These are phyloP conservation scores for Penicillium sp. DNA, from an alignment of 2,329 filamentous ascomycete genomes.

Conservation along the genomic window DNA sequence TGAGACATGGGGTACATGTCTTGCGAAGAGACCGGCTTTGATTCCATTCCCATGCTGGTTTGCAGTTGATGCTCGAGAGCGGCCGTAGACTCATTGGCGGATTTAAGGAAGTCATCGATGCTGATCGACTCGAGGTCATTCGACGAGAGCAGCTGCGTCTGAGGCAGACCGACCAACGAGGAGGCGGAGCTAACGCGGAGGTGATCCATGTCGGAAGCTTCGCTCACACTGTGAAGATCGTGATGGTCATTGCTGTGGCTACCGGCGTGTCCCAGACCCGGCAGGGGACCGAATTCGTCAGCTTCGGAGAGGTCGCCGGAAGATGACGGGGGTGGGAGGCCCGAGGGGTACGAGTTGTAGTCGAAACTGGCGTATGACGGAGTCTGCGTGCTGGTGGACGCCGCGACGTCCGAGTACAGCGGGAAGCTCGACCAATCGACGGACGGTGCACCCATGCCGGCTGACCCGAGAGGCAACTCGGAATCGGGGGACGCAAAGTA, in stretches of 20 bases:
- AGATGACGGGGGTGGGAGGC: slow-evolving; percentile 42
- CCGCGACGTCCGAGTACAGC: slow-evolving; percentile 36
- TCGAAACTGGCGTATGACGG: slow-evolving; percentile 46
- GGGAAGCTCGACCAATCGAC: slow-evolving; percentile 49
- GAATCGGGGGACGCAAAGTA: slow-evolving; percentile 44
- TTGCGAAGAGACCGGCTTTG: slow-evolving; percentile 29
- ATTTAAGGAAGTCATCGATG: slow-evolving; percentile 44
- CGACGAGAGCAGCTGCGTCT: slow-evolving; percentile 39
- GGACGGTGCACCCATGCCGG: slow-evolving; percentile 39
- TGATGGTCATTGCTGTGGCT: slow-evolving; percentile 28
- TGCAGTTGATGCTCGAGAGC: slow-evolving; percentile 39
- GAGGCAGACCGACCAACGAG: slow-evolving; percentile 40
- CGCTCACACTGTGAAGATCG: slow-evolving; percentile 40
- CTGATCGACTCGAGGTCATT: slow-evolving; percentile 40
- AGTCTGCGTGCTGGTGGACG: slow-evolving; percentile 41
- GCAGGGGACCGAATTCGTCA: slow-evolving; percentile 41
- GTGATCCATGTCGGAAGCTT: slow-evolving; percentile 39
- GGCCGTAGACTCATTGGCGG: slow-evolving; percentile 38
- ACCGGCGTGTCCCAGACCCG: slow-evolving; percentile 23
- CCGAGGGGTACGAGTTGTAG: slow-evolving; percentile 37
- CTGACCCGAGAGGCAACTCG: slow-evolving; percentile 37
- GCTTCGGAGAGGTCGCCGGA: slow-evolving; percentile 48
- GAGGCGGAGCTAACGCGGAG: slow-evolving; percentile 42
- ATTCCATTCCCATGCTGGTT: slow-evolving; percentile 34
- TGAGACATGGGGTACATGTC: slow-evolving; percentile 29